Evolutionary conservation across 2,329 filamentous ascomycete genomes (phyloP), one percentile per base, ranked within the genome.

Genomic region (Thelonectria blattea): DNA sequence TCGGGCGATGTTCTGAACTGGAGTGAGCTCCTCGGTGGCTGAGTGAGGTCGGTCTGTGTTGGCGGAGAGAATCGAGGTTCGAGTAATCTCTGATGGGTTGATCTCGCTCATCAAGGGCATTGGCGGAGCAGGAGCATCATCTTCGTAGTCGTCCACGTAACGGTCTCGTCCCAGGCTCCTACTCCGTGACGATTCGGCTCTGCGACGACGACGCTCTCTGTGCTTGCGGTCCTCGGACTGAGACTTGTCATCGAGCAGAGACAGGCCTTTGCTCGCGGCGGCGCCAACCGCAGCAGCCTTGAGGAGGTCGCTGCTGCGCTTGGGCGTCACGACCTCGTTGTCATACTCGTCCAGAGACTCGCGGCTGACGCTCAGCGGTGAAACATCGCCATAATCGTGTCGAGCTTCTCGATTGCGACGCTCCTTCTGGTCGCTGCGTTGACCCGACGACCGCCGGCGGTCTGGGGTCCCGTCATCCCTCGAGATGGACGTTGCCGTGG

Each of bases 31-130:
- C 68, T 84, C 88, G 70, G 83, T 89, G 20, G 88, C 87, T 17
- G 90, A 91, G 48, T 85, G 83, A 15, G 91, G 89, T 52, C 88
- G 81, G 65, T 92, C 91, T 0, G 91, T 91, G 27, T 91, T 88
- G 30, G 91, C 91, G 5, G 93, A 95, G 17, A 95, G 78, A 55
- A 98, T 91, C 0, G 94, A 97, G 15, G 90, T 90, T 68, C 94
- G 85, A 0, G 94, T 98, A 56, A 97, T 77, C 52, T 97, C 93
- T 0, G 94, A 96, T 43, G 91, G 87, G 65, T 91, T 90, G 58
- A 96, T 86, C 57, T 92, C 91, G 75, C 93, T 97, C 75, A 91
- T 89, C 63, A 97, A 83, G 3, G 94, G 94, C 89, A 97, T 92
- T 6, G 91, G 91, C 7, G 93, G 90, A 5, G 78, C 75, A 10